Evolutionary conservation across 768 basidiomycete genomes (phyloP).

Genomic region (Russula olivacea): DNA sequence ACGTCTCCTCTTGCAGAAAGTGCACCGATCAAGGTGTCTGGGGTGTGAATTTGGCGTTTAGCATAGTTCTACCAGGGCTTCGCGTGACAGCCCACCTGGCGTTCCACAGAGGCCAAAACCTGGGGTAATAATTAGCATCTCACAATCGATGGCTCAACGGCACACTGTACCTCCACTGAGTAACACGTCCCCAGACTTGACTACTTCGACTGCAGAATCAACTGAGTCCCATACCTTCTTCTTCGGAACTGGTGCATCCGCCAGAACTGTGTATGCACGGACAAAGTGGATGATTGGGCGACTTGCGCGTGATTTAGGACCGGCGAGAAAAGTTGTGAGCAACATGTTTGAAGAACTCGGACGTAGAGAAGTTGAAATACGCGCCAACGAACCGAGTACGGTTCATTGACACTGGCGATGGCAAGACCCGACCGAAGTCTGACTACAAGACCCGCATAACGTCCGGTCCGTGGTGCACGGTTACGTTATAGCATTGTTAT

Average conservation of each 20-base stretch:
- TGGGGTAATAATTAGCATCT: slow-evolving; percentile 29
- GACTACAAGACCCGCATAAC: background rate
- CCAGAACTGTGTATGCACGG: slow-evolving; percentile 15
- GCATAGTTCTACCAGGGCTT: slow-evolving; percentile 1
- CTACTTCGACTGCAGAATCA: slow-evolving; percentile 77
- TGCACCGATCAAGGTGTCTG: slow-evolving; percentile 80
- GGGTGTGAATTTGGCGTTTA: background rate
- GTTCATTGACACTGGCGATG: background rate
- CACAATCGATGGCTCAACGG: background rate
- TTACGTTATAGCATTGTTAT: background rate
- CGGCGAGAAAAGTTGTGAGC: background rate
- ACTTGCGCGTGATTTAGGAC: background rate
- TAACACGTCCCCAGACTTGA: slow-evolving; percentile 73
- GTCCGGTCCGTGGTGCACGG: background rate
- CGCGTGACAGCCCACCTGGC: slow-evolving; percentile 48
- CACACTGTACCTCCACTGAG: slow-evolving; percentile 68
- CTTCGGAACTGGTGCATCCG: slow-evolving; percentile 31
- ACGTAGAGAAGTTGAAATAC: background rate
- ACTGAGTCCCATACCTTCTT: slow-evolving; percentile 75
- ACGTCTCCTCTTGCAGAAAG: slow-evolving; percentile 70
- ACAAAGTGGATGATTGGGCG: slow-evolving; percentile 5
- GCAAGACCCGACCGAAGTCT: background rate
- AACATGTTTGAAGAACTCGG: background rate
- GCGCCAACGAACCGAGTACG: background rate
- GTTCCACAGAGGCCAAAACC: slow-evolving; percentile 90